Evolutionary conservation across 306 rosid genomes (phyloP).

Genomic region (Notholithocarpus densiflorus): DNA sequence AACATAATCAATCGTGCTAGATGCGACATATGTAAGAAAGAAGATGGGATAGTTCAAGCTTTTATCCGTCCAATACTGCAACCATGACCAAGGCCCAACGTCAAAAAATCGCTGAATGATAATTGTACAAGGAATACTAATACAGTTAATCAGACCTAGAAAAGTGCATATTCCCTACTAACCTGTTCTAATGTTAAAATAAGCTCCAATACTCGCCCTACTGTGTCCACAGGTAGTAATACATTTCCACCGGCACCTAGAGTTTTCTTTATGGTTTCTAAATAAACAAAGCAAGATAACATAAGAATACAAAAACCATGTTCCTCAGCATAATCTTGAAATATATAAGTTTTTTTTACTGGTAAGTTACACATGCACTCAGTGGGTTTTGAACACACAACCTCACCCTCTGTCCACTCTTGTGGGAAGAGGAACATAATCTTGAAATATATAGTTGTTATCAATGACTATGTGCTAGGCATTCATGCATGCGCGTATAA

Average conservation of each 20-base stretch:
- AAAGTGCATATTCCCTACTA: slow-evolving; percentile 32
- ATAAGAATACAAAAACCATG: slow-evolving; percentile 22
- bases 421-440: neutral
- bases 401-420: too few relatives aligned
- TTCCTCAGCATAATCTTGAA: neutral
- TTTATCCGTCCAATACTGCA: slow-evolving; percentile 96
- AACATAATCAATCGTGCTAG: slow-evolving; percentile 86
- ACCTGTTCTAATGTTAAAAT: slow-evolving; percentile 81
- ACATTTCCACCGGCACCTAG: slow-evolving; percentile 83
- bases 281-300: slow-evolving; percentile 13
- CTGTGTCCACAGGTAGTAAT: slow-evolving; percentile 85
- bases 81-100: slow-evolving; percentile 25
- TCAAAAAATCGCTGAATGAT: slow-evolving; percentile 10
- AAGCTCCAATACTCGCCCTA: slow-evolving; percentile 88
- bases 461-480: neutral
- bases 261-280: slow-evolving; percentile 83
- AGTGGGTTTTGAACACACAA: too few relatives aligned
- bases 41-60: slow-evolving; percentile 71
- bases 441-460: neutral
- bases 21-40: slow-evolving; percentile 79
- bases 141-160: neutral
- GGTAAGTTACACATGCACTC: too few relatives aligned
- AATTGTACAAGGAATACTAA: neutral
- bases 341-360: too few relatives aligned
- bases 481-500: neutral